Base-by-base conservation (phyloP, 176 grass and related monocot genomes). In the Bromus sterilis region DNA sequence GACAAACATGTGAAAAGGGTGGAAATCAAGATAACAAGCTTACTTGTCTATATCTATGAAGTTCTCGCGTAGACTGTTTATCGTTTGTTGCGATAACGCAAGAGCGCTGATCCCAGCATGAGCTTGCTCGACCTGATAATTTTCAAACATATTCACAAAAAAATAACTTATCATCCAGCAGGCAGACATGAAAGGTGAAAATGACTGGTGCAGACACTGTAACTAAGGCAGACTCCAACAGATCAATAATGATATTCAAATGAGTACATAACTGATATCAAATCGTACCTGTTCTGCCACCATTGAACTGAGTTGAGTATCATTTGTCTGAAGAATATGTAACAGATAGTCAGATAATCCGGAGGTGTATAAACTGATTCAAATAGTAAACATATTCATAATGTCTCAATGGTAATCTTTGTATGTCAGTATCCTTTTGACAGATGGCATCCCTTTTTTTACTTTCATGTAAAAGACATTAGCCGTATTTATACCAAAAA, bases 21-120 rank as follows among this genome's bases (percentile, higher is more conserved):
- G 9, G 4, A 84, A 41, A 66, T 39, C 9, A 73, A 74, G 46
- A 78, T 58, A 44, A 61, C 23, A 68, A 71, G 42, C 87, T 84
- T 93, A 99, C 97, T 92, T 99, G 78, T 99, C 97, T 78, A 96
- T 99, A 63, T 76, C 89, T 79, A 99, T 85, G 90, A 99, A 99
- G 65, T 99, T 99, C 72, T 85, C 91, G 56, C 80, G 93, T 68
- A 99, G 85, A 57, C 88, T 89, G 74, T 89, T 93, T 90, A 99
- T 99, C 62, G 91, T 96, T 91, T 93, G 90, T 71, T 96, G 97
- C 36, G 93, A 99, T 83, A 96, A 83, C 18, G 90, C 78, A 79
- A 99, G 87, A 76, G 97, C 93, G 82, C 72, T 90, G 75, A 99
- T 96, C 66, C 97, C 97, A 87, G 87, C 83, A 83, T 57, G 97